phyloP scores from a whole-genome alignment of 2,329 filamentous ascomycete genomes.

The Aspergillus hortae region DNA sequence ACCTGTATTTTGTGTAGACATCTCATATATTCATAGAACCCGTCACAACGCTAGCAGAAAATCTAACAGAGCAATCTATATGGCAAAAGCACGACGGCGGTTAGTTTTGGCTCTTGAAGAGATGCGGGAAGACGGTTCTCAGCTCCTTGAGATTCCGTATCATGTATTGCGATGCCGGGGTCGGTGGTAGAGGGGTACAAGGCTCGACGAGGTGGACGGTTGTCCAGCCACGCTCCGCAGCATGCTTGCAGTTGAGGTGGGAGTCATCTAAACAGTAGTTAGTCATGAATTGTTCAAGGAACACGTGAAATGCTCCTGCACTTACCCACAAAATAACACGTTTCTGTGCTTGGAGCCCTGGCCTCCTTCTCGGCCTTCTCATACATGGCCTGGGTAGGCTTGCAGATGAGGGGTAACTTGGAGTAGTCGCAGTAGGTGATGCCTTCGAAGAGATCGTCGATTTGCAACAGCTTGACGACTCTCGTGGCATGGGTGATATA shows the following conservation, averaged over 20 bases:
- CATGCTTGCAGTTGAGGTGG: conserved; percentile 72
- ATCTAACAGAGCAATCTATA: not conserved
- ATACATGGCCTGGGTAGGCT: conserved; percentile 80
- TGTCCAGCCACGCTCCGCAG: conserved; percentile 79
- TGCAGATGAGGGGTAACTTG: conserved; percentile 72
- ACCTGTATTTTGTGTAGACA: not conserved
- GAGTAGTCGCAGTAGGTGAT: conserved; percentile 93
- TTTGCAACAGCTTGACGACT: conserved; percentile 73
- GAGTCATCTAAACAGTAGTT: conserved; percentile 67
- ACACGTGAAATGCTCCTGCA: not conserved
- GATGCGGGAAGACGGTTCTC: conserved; percentile 70
- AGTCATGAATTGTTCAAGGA: not conserved
- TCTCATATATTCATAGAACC: conserved; percentile 8
- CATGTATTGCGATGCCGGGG: conserved; percentile 67
- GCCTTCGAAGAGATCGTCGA: conserved; percentile 90
- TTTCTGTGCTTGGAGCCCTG: conserved; percentile 60
- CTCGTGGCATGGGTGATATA: conserved; percentile 83
- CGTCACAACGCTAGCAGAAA: not conserved
- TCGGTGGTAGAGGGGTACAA: conserved; percentile 59
- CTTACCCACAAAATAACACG: conserved; percentile 92
- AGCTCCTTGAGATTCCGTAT: conserved; percentile 75
- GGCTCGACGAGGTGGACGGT: conserved; percentile 82
- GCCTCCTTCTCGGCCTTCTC: conserved; percentile 85
- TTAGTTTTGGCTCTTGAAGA: conserved; percentile 61
- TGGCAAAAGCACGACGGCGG: not conserved